Evolutionary conservation across 106 monocot genomes (phyloP).

Genomic region (Platanthera zijinensis): DNA sequence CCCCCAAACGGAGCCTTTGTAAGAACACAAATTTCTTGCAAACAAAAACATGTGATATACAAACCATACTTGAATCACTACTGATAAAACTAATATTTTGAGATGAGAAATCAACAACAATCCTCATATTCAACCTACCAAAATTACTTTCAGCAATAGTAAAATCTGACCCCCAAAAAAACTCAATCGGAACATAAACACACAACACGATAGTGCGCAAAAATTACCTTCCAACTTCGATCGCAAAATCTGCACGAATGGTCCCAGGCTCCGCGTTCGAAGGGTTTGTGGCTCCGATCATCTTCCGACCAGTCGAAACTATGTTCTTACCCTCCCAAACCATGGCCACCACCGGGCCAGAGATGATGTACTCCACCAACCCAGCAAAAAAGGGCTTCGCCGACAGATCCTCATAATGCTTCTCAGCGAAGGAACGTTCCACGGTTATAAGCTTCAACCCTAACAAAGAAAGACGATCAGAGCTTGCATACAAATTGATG

Average conservation of each 20-base stretch:
- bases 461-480: constrained; percentile 7
- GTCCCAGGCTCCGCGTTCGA: constrained; percentile 74
- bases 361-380: constrained; percentile 89
- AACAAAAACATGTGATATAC: background rate
- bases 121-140: background rate
- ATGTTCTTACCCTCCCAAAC: constrained; percentile 92
- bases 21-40: background rate
- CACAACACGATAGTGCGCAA: background rate
- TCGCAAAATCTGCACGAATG: constrained; percentile 80
- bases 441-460: constrained; percentile 78
- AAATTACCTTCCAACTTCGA: constrained; percentile 71
- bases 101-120: constrained; percentile 1
- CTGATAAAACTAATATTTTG: background rate
- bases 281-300: constrained; percentile 89
- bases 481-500: background rate
- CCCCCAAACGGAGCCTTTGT: no score
- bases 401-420: constrained; percentile 84
- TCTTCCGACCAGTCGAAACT: constrained; percentile 73
- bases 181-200: background rate
- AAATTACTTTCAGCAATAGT: background rate
- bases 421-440: constrained; percentile 79
- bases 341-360: constrained; percentile 96
- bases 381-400: constrained; percentile 82
- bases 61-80: background rate
- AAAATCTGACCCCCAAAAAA: background rate